These are phyloP conservation scores for Styphnolobium japonicum DNA, from an alignment of 306 rosid species.

Conservation along the genomic window DNA sequence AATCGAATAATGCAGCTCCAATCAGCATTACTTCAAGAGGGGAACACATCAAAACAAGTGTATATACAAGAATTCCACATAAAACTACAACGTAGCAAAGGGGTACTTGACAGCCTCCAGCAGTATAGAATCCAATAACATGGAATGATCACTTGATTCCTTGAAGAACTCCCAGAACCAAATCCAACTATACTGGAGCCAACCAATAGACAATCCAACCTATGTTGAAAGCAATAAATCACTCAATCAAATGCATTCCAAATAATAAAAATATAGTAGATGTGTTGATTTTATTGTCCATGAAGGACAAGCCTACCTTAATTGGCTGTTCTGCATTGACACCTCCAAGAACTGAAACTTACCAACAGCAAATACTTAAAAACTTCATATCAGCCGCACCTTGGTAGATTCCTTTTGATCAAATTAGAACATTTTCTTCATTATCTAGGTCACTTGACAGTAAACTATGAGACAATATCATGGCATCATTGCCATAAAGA, in stretches of 20 bases:
- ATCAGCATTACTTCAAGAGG: constrained; percentile 61
- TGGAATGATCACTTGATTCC: constrained; percentile 69
- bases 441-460: constrained; percentile 12
- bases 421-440: neutral
- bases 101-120: constrained; percentile 69
- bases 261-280: constrained; percentile 32
- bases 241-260: constrained; percentile 73
- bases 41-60: constrained; percentile 67
- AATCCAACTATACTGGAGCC: constrained; percentile 71
- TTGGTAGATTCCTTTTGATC: constrained; percentile 26
- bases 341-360: constrained; percentile 50
- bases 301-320: constrained; percentile 75
- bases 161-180: constrained; percentile 69
- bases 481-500: neutral
- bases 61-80: constrained; percentile 56
- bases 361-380: constrained; percentile 35
- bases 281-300: constrained; percentile 43
- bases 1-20: constrained; percentile 64
- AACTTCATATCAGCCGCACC: constrained; percentile 26
- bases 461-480: neutral
- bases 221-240: constrained; percentile 79
- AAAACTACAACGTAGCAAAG: constrained; percentile 48
- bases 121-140: constrained; percentile 45
- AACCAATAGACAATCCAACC: constrained; percentile 73
- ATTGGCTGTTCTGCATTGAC: constrained; percentile 37